Evolutionary conservation across 108 stramenopile genomes (phyloP).

Genomic region (Aurantiochytrium sp.): DNA sequence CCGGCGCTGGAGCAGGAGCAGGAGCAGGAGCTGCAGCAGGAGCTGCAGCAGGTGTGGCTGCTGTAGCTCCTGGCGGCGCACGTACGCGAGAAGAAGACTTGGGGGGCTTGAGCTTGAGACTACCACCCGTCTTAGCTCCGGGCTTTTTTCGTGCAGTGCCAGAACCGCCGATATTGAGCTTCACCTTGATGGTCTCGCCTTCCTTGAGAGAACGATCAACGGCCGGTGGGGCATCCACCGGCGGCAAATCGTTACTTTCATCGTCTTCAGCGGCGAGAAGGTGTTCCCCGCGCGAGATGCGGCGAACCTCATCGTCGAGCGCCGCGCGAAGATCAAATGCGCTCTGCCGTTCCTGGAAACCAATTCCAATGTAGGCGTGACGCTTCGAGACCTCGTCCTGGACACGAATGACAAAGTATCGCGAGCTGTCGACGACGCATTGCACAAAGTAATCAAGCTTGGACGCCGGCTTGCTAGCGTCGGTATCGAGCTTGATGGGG

Average conservation of each 20-base stretch:
- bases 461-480: not conserved
- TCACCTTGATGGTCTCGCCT: not conserved
- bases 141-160: not conserved
- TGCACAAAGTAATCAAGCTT: not conserved
- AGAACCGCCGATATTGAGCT: not conserved
- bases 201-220: not conserved
- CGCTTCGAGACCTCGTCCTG: not conserved
- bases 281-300: not conserved
- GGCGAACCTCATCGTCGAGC: not conserved
- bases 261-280: not conserved
- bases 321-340: not conserved
- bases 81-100: not conserved
- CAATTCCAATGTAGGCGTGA: constrained; percentile 12
- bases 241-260: not conserved
- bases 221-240: not conserved
- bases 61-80: not conserved
- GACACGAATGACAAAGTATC: constrained; percentile 12
- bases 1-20: not conserved
- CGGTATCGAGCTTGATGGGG: not conserved
- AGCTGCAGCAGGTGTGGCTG: not conserved
- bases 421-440: not conserved
- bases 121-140: not conserved
- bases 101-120: not conserved
- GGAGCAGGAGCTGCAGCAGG: not conserved
- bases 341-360: constrained; percentile 7